These are phyloP conservation scores for Mucor saturninus DNA, from an alignment of 371 early-diverging fungal species.

Conservation along the genomic window DNA sequence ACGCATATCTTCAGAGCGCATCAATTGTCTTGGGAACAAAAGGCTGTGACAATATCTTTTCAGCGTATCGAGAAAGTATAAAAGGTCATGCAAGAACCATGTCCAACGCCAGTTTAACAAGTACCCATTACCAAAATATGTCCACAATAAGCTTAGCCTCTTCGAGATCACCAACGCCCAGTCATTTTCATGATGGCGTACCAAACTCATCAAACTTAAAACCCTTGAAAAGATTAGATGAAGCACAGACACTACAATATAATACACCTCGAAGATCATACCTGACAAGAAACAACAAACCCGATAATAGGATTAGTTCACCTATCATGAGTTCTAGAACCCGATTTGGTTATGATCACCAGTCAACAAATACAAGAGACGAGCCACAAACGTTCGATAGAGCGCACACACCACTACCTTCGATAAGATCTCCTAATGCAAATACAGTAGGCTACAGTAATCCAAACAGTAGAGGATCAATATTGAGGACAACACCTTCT, in stretches of 20 bases:
- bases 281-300: not conserved
- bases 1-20: slow-evolving; percentile 16
- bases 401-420: not conserved
- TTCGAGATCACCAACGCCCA: not conserved
- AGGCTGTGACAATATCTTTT: not conserved
- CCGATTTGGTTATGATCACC: not conserved
- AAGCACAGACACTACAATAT: not conserved
- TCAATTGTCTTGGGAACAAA: slow-evolving; percentile 22
- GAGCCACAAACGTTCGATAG: not conserved
- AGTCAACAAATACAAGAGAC: not conserved
- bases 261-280: not conserved
- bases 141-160: not conserved
- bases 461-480: not conserved
- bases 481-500: not conserved
- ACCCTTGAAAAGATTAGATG: slow-evolving; percentile 2
- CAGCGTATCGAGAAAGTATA: not conserved
- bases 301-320: not conserved
- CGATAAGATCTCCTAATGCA: not conserved
- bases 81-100: not conserved
- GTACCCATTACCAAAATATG: not conserved
- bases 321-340: not conserved
- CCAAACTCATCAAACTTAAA: not conserved
- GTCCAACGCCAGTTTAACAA: not conserved
- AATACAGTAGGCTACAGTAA: not conserved
- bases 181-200: not conserved